Evolutionary conservation across 371 early-diverging fungal genomes (phyloP), one percentile per base, ranked within the genome.

Genomic region (Syncephalastrum racemosum): DNA sequence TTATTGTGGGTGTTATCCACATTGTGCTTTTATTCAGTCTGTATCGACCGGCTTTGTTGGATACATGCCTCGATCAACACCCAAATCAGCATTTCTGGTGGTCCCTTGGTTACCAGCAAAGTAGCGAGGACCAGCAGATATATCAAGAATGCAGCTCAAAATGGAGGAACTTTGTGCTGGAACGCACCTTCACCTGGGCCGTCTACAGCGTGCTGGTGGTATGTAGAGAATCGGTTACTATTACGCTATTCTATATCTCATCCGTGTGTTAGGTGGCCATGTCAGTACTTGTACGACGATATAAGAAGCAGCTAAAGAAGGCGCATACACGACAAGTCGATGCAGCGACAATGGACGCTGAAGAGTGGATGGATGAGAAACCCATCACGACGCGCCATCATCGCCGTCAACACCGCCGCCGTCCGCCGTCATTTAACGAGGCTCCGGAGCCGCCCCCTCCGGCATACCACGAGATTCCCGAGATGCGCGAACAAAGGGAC

Each of bases 101-200:
- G 48, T 62, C 62, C 4, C 53, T 56, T 27, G 61, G 61, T 8
- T 55, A 56, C 18, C 36, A 36, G 13, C 40, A 51, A 22, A 25
- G 15, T 4, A 44, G 53, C 18, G 42, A 46, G 4, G 62, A 62
- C 23, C 36, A 20, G 14, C 23, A 46, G 49, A 24, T 53, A n/a
- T 24, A 52, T 18, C 16, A 39, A 10, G 18, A 47, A 12, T 62
- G 62, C 31, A 19, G 27, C 0, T 22, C 23, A 4, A 24, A 20
- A 4, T 62, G 62, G 62, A 18, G 49, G 4, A 15, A 14, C 15
- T 53, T 56, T 56, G 48, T 57, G 10, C 7, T 56, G 2, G 50
- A 56, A 53, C 62, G 62, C 13, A 49, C 48, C n/a, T 14, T 62
- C 15, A 48, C 53, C 7, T 62, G 62, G 62, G 62, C 48, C 10